Evolutionary conservation across 345 rosid genomes (phyloP).

Genomic region (Garcia nutans): DNA sequence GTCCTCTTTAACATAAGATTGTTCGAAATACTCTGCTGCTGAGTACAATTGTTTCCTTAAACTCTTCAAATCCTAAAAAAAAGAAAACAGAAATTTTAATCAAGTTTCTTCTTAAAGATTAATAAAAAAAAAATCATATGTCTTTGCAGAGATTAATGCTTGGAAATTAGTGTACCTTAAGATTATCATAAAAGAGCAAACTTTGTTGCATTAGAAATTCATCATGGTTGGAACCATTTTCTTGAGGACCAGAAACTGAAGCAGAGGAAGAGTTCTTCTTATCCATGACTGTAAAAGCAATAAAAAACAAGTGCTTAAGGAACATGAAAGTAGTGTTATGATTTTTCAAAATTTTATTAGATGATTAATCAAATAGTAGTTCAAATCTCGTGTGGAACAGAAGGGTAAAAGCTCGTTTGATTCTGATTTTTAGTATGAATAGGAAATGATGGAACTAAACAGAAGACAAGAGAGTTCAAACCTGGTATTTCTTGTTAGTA

Average conservation of each 20-base stretch:
- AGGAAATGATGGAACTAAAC: neutral
- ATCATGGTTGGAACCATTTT: constrained; percentile 53
- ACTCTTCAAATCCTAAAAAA: constrained; percentile 67
- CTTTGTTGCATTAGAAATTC: constrained; percentile 72
- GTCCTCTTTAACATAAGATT: constrained; percentile 50
- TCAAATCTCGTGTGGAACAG: no score
- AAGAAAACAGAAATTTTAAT: constrained; percentile 15
- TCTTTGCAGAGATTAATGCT: no score
- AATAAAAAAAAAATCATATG: no score
- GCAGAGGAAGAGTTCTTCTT: constrained; percentile 43
- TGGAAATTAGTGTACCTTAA: constrained; percentile 42
- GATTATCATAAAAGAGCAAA: constrained; percentile 61
- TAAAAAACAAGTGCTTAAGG: no score
- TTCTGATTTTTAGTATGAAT: no score
- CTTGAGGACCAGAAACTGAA: constrained; percentile 38
- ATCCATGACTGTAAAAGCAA: constrained; percentile 18
- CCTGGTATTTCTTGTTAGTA: neutral
- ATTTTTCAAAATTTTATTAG: no score
- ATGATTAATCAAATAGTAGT: no score
- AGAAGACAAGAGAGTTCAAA: neutral
- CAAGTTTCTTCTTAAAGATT: no score
- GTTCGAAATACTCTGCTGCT: constrained; percentile 85
- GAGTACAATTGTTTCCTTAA: constrained; percentile 70
- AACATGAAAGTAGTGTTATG: no score
- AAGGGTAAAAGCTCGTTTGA: no score